Evolutionary conservation across 2,329 filamentous ascomycete species (phyloP).

Genomic region (Onygenales sp.): DNA sequence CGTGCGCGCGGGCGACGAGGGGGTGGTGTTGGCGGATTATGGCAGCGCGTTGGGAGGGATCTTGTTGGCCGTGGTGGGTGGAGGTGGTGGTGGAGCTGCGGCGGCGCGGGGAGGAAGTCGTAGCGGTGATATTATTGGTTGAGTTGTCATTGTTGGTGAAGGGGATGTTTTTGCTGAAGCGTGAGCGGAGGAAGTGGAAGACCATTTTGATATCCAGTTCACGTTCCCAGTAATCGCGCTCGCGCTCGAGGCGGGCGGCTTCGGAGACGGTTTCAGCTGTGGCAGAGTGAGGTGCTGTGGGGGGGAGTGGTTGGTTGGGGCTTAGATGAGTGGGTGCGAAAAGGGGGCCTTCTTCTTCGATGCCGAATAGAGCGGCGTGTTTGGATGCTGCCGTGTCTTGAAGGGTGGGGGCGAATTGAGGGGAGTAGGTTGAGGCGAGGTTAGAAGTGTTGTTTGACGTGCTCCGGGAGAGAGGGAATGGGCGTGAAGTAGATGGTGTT

Average conservation of each 20-base stretch:
- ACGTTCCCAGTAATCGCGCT: conserved; percentile 80
- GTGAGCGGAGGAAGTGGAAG: conserved; percentile 73
- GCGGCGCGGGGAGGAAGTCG: conserved; percentile 22
- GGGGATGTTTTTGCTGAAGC: conserved; percentile 49
- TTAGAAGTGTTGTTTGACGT: conserved; percentile 15
- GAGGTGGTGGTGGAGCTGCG: conserved; percentile 22
- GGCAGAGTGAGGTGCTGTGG: conserved; percentile 11
- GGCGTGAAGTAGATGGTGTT: conserved; percentile 2
- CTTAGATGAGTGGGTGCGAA: conserved; percentile 6
- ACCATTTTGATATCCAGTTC: conserved; percentile 86
- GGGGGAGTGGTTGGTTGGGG: conserved; percentile 8
- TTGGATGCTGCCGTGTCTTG: conserved; percentile 27
- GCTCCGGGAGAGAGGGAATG: conserved; percentile 10
- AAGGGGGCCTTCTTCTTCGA: conserved; percentile 49
- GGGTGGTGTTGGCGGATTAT: conserved; percentile 85
- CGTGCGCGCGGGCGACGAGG: conserved; percentile 54
- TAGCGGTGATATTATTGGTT: conserved; percentile 34
- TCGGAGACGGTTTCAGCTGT: conserved; percentile 27
- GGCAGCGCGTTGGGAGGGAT: conserved; percentile 66
- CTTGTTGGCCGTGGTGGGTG: conserved; percentile 46
- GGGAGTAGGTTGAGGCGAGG: conserved; percentile 23
- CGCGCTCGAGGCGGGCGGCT: conserved; percentile 38
- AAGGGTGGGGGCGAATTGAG: conserved; percentile 43
- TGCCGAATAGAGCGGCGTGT: conserved; percentile 56
- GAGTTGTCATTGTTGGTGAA: conserved; percentile 34